Base-by-base conservation (phyloP, 2,329 filamentous ascomycete species). In the Fusarium nurragi region DNA sequence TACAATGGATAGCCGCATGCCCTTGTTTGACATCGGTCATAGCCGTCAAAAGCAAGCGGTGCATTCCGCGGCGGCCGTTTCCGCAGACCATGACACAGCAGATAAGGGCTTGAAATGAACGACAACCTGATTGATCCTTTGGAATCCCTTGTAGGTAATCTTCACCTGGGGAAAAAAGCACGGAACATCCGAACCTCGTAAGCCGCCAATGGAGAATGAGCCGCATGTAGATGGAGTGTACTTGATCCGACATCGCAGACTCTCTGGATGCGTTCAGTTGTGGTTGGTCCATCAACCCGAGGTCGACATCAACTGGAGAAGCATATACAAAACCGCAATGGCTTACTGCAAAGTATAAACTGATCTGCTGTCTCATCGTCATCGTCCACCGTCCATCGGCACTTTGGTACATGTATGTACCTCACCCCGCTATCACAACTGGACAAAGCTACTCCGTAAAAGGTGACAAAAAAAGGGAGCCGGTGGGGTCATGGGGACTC, bases 341-440 rank as follows among this genome's bases (percentile, higher is more conserved):
- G 26, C 40, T 47, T 36, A 37, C 39, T 47, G 50, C 40, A 19
- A 13, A 30, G 13, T 38, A n/a, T 38, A 22, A 40, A 23, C 16
- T 38, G 30, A 52, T 37, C 41, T 26, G 32, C 55, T 47, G 28
- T 39, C 46, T 47, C 44, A 19, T 59, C 63, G 63, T 64, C 63
- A 67, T 66, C 46, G 26, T 49, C 59, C 63, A 67, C 67, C 46
- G 26, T 49, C 59, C 49, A 50, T 60, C 64, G 60, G 59, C 54
- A 49, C 46, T 64, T 64, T 43, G 47, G 26, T 36, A 23, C 23
- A 34, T 34, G 16, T 34, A 34, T n/a, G 34, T 38, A 19, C 43
- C 25, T 60, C 38, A 44, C 55, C 50, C 39, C 45, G 41, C 54
- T 34, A n/a, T 10, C 32, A 34, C 32, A 16, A 34, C 16, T n/a